Percentiles rank a stretch among this genome's conserved stretches.
These are phyloP conservation scores for Colletotrichum euphorbiae DNA, from an alignment of 2,329 filamentous ascomycete genomes.

Conservation along the genomic window DNA sequence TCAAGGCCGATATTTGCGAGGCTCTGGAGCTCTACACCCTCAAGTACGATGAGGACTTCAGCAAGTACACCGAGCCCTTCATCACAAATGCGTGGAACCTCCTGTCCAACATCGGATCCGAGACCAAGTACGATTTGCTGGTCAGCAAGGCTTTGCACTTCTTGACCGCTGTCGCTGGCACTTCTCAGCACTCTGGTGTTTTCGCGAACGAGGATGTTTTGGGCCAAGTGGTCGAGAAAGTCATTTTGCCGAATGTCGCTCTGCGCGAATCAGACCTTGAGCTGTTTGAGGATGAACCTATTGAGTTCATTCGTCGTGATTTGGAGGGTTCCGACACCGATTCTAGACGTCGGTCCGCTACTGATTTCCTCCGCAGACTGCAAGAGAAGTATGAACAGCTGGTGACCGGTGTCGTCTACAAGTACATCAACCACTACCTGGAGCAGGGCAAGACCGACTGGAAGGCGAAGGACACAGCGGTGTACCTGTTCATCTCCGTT, in stretches of 20 bases:
- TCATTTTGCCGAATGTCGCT: constrained; percentile 92
- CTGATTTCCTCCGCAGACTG: constrained; percentile 90
- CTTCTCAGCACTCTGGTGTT: constrained; percentile 79
- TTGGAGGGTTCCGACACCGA: constrained; percentile 97
- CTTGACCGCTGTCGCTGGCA: constrained; percentile 87
- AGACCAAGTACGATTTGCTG: constrained; percentile 93
- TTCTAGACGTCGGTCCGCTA: constrained; percentile 90
- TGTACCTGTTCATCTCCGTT: constrained; percentile 94
- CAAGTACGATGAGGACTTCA: constrained; percentile 97
- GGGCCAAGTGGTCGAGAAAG: constrained; percentile 92
- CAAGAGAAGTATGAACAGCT: constrained; percentile 88
- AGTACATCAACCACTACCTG: constrained; percentile 89
- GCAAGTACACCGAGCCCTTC: constrained; percentile 82
- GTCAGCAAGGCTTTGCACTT: constrained; percentile 97
- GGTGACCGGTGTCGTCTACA: constrained; percentile 88
- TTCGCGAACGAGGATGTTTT: constrained; percentile 88
- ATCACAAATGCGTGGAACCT: constrained; percentile 92
- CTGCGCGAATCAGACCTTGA: constrained; percentile 94
- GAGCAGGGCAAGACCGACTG: constrained; percentile 85
- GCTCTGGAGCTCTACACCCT: constrained; percentile 88
- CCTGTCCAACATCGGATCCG: constrained; percentile 84
- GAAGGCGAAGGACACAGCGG: constrained; percentile 98
- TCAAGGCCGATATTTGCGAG: constrained; percentile 95
- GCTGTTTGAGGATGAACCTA: constrained; percentile 97
- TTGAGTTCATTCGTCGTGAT: constrained; percentile 96